Evolutionary conservation across 2,329 filamentous ascomycete species (phyloP), one percentile per base, ranked within the genome.

Genomic region (Ambrosiella beaveri): DNA sequence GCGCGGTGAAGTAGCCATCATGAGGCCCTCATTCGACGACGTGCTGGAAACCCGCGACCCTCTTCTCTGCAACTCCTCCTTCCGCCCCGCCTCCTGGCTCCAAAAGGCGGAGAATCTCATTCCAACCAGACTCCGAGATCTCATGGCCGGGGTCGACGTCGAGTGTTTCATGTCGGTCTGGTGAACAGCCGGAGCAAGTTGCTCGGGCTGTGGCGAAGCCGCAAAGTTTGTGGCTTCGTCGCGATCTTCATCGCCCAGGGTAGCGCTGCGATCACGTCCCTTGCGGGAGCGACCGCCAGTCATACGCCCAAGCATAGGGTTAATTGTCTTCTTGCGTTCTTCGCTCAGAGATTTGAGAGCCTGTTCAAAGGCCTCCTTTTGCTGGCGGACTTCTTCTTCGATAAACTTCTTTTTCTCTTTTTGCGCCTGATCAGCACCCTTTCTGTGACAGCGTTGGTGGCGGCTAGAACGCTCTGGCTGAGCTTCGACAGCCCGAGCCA

Each of bases 71-170:
- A 64, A 47, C 15, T 62, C 27, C n/a, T 38, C 19, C 15, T 35
- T 36, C 27, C 39, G 13, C 1, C 51, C 51, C 9, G 38, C 19
- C 12, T 41, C 52, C 9, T 17, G 39, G 5, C 56, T 47, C 59
- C 59, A 58, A 13, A 60, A 52, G 19, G 40, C 38, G 7, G 62
- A 55, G 6, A 62, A 39, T 13, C 62, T 60, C 7, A 61, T 58
- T n/a, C 61, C 55, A 7, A 61, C 51, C 3, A 62, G 53, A 37
- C 68, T 71, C 35, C 71, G 68, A 3, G 70, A 73, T n/a, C 67
- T 67, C 66, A 75, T 70, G 62, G 56, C 27, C 15, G 53, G 35
- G 5, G 52, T 44, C 15, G 56, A 57, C 17, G 51, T 13, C n/a
- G 38, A 60, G 9, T 60, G 51, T 9, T 12, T 12, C 9, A 52